Percentiles rank a stretch among this genome's conserved stretches.
Evolutionary conservation across 129 eudicot genomes (phyloP).

Genomic region (Arctium minus): DNA sequence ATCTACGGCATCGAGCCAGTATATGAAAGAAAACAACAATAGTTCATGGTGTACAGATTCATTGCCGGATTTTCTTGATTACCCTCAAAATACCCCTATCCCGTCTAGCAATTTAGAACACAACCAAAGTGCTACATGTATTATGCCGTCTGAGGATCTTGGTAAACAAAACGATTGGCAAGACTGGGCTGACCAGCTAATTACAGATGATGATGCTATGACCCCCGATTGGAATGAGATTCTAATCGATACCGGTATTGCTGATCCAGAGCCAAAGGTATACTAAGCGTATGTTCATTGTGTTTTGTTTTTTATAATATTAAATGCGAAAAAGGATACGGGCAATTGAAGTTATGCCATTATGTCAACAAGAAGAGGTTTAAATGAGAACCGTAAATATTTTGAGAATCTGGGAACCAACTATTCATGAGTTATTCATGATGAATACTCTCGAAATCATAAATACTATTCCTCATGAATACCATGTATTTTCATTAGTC

Average conservation of each 20-base stretch:
- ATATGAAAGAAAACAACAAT: slow-evolving; percentile 44
- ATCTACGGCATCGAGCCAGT: slow-evolving; percentile 56
- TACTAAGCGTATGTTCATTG: not conserved
- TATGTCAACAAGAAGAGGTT: not conserved
- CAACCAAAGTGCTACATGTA: slow-evolving; percentile 21
- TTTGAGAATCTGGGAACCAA: not conserved
- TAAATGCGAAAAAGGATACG: not conserved
- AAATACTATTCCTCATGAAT: too few relatives aligned
- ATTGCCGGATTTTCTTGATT: slow-evolving; percentile 62
- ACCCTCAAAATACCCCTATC: slow-evolving; percentile 35
- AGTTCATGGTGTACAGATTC: slow-evolving; percentile 65
- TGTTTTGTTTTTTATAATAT: not conserved
- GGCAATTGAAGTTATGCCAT: not conserved
- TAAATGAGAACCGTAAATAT: not conserved
- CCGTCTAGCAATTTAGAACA: slow-evolving; percentile 49
- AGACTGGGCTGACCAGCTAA: slow-evolving; percentile 83
- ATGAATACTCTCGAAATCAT: not conserved
- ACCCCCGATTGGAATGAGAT: slow-evolving; percentile 81
- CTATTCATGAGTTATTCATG: not conserved
- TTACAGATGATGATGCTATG: slow-evolving; percentile 62
- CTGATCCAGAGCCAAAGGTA: slow-evolving; percentile 68
- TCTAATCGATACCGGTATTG: slow-evolving; percentile 52
- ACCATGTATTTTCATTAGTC: not conserved
- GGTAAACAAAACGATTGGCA: slow-evolving; percentile 70
- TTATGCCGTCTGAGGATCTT: slow-evolving; percentile 52